Percentiles rank a stretch among this genome's conserved stretches.
Evolutionary conservation across 2,329 filamentous ascomycete species (phyloP).

Genomic region (Colletotrichum destructivum): DNA sequence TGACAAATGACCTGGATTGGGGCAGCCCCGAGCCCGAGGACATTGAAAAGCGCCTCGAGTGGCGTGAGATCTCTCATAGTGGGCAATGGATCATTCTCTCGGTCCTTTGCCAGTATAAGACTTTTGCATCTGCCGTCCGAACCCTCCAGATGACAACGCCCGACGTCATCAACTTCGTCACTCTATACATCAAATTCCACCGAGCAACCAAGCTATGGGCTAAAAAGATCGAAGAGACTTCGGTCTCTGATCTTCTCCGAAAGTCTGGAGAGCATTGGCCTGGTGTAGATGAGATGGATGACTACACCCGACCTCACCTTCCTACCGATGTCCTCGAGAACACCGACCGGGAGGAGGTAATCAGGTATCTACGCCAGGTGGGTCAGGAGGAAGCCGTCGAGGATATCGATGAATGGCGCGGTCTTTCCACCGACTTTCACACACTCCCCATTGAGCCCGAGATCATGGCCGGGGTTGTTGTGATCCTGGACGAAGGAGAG

Average conservation of each 20-base stretch:
- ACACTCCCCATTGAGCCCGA: constrained; percentile 46
- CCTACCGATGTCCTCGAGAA: constrained; percentile 45
- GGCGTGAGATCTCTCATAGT: constrained; percentile 7
- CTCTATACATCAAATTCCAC: constrained; percentile 8
- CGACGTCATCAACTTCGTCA: constrained; percentile 26
- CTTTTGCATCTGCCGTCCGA: neutral
- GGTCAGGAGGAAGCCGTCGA: constrained; percentile 19
- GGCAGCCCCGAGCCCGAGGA: constrained; percentile 31
- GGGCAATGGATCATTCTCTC: constrained; percentile 25
- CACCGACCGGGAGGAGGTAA: constrained; percentile 41
- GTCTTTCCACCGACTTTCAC: constrained; percentile 45
- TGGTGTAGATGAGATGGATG: constrained; percentile 30
- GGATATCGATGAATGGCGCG: constrained; percentile 42
- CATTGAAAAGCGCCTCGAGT: neutral
- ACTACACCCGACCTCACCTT: constrained; percentile 45
- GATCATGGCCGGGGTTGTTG: constrained; percentile 37
- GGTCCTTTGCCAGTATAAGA: constrained; percentile 13
- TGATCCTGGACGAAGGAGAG: constrained; percentile 1
- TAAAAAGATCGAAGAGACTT: constrained; percentile 30
- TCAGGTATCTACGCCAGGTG: constrained; percentile 41
- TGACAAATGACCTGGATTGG: constrained; percentile 22
- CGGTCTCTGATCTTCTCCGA: constrained; percentile 12
- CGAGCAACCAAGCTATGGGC: constrained; percentile 13
- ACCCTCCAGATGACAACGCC: neutral
- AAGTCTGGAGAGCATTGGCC: constrained; percentile 30